These are phyloP conservation scores for Chlorella sp. DNA, from an alignment of 139 green algal species.

Conservation along the genomic window DNA sequence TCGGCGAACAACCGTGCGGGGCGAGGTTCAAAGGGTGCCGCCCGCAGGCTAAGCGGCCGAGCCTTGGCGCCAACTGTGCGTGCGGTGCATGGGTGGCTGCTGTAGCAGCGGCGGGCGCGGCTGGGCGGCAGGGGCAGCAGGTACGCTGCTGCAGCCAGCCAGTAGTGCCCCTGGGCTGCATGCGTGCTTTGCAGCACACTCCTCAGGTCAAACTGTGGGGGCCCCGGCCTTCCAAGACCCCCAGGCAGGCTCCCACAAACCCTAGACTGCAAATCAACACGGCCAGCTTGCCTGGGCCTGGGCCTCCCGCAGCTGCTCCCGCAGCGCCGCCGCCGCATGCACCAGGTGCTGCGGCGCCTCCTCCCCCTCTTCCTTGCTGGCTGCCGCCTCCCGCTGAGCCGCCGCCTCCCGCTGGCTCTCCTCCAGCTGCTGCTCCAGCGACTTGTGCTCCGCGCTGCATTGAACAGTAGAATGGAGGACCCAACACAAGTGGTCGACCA, in stretches of 20 bases:
- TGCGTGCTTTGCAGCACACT: no score
- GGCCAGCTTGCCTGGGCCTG: not conserved
- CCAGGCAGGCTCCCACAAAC: not conserved
- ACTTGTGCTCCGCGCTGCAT: constrained; percentile 11
- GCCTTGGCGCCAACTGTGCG: constrained; percentile 13
- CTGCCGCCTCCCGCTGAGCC: no score
- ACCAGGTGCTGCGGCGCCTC: not conserved
- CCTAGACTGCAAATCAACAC: not conserved
- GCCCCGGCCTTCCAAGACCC: no score
- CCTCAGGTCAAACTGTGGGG: no score
- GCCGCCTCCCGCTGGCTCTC: not conserved
- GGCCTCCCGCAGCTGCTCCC: not conserved
- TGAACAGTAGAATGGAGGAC: not conserved
- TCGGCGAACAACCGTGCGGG: not conserved
- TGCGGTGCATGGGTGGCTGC: constrained; percentile 6
- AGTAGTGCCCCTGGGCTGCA: not conserved
- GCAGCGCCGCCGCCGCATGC: not conserved
- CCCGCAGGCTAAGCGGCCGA: not conserved
- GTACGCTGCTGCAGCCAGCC: not conserved
- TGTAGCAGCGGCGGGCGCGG: not conserved
- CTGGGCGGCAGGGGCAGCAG: not conserved
- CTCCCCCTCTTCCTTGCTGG: not conserved
- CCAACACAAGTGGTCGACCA: not conserved
- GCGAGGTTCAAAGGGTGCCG: not conserved
- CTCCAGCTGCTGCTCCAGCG: constrained; percentile 6